phyloP scores from a whole-genome alignment of 495 filamentous ascomycete genomes.

The Astrothelium macrocarpum region DNA sequence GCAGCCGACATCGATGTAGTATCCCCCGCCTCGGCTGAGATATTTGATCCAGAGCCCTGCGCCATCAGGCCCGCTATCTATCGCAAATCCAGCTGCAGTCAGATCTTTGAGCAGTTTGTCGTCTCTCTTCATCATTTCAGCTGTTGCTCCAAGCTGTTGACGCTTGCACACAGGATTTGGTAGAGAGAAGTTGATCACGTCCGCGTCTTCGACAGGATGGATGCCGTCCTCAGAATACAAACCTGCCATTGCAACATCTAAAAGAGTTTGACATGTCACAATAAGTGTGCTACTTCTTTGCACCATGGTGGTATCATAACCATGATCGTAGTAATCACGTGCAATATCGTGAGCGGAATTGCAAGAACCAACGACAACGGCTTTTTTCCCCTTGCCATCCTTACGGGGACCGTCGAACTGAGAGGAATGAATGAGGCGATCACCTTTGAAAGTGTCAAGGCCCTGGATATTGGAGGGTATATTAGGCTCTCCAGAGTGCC shows the following conservation, averaged over 20 bases:
- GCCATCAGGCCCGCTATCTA: slow-evolving; percentile 57
- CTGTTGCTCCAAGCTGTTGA: slow-evolving; percentile 42
- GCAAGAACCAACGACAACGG: slow-evolving; percentile 67
- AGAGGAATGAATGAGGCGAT: slow-evolving; percentile 57
- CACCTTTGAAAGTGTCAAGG: slow-evolving; percentile 50
- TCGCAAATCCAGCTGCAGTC: slow-evolving; percentile 54
- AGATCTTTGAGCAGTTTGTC: slow-evolving; percentile 50
- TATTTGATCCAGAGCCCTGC: slow-evolving; percentile 67
- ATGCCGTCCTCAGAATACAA: slow-evolving; percentile 56
- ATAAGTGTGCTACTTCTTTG: slow-evolving; percentile 71
- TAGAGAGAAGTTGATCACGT: slow-evolving; percentile 46
- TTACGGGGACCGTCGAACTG: slow-evolving; percentile 45
- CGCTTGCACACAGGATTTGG: slow-evolving; percentile 53
- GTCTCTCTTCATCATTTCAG: slow-evolving; percentile 41
- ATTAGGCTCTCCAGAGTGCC: slow-evolving; percentile 61
- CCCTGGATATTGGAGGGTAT: slow-evolving; percentile 51
- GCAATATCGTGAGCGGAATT: slow-evolving; percentile 79
- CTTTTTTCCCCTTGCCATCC: slow-evolving; percentile 53
- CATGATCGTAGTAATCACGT: slow-evolving; percentile 71
- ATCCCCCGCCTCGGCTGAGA: slow-evolving; percentile 25
- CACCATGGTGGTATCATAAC: slow-evolving; percentile 74
- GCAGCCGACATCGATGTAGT: slow-evolving; percentile 56
- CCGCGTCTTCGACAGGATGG: slow-evolving; percentile 48
- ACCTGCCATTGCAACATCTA: slow-evolving; percentile 44
- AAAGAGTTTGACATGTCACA: slow-evolving; percentile 46